phyloP scores from a whole-genome alignment of 345 rosid species.

The Eucalyptus rudis region DNA sequence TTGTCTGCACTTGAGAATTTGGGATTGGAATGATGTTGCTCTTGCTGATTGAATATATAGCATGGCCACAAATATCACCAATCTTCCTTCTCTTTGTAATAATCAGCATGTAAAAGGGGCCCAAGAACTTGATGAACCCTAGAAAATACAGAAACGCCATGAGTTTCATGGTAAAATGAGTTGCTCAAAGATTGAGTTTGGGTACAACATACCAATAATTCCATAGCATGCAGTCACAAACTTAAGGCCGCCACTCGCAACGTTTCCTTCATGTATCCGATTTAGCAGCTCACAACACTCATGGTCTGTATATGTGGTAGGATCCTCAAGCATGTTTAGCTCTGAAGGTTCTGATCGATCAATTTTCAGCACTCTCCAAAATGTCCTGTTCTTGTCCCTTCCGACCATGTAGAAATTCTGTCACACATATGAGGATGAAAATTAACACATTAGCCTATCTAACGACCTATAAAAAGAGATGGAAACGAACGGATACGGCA shows the following conservation, averaged over 20 bases:
- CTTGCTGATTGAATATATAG: slow-evolving; percentile 59
- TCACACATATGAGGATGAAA: neutral
- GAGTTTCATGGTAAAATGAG: neutral
- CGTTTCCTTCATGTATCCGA: slow-evolving; percentile 82
- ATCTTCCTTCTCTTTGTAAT: slow-evolving; percentile 88
- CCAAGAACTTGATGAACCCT: slow-evolving; percentile 95
- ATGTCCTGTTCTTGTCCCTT: slow-evolving; percentile 62
- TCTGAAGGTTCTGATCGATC: slow-evolving; percentile 68
- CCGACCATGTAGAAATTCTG: slow-evolving; percentile 94
- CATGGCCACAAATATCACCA: slow-evolving; percentile 77
- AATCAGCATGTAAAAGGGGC: slow-evolving; percentile 89
- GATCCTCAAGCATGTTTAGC: slow-evolving; percentile 59
- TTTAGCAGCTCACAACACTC: slow-evolving; percentile 60
- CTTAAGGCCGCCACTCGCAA: slow-evolving; percentile 75
- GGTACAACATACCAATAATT: slow-evolving; percentile 53
- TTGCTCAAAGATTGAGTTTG: neutral
- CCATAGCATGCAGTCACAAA: slow-evolving; percentile 81
- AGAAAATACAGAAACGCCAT: slow-evolving; percentile 3
- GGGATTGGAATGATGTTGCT: slow-evolving; percentile 74
- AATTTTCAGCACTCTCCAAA: slow-evolving; percentile 78
- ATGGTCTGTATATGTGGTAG: slow-evolving; percentile 52
- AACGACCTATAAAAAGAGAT: neutral
- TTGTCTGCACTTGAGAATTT: slow-evolving; percentile 50
- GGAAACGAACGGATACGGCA: neutral
- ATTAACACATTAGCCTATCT: neutral